phyloP scores from a whole-genome alignment of 169 alveolate genomes.

The Theileria parva region DNA sequence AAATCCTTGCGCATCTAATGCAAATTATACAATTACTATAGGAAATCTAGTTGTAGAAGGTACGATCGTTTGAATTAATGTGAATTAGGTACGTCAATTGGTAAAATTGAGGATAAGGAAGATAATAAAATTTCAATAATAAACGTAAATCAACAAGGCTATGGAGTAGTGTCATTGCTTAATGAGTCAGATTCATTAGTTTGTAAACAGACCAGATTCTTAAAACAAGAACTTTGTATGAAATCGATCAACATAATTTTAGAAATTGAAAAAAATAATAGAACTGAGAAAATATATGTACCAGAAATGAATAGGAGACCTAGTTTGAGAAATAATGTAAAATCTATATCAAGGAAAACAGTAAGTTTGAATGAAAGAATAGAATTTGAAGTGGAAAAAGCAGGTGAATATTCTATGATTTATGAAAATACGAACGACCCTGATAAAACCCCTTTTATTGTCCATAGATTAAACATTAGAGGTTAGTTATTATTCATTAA shows the following conservation, averaged over 20 bases:
- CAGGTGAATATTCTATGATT: background rate
- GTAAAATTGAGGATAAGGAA: background rate
- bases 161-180: constrained; percentile 3
- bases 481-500: constrained; percentile 1
- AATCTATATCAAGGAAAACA: background rate
- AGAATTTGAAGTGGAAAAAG: background rate
- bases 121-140: background rate
- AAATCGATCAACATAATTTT: background rate
- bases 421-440: background rate
- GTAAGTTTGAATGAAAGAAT: background rate
- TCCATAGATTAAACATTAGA: background rate
- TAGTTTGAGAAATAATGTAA: background rate
- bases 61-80: background rate
- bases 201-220: background rate
- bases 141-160: background rate
- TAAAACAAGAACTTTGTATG: background rate
- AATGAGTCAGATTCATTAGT: constrained; percentile 7
- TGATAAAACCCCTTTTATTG: constrained; percentile 13
- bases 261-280: background rate
- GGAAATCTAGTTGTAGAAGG: constrained; percentile 15
- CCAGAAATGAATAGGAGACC: constrained; percentile 12
- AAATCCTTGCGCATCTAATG: background rate
- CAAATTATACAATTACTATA: constrained; percentile 9
- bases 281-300: constrained; percentile 7
- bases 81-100: background rate